Evolutionary conservation across 116 monocot species (phyloP), one percentile per base, ranked within the genome.

Genomic region (Trichopus zeylanicus): DNA sequence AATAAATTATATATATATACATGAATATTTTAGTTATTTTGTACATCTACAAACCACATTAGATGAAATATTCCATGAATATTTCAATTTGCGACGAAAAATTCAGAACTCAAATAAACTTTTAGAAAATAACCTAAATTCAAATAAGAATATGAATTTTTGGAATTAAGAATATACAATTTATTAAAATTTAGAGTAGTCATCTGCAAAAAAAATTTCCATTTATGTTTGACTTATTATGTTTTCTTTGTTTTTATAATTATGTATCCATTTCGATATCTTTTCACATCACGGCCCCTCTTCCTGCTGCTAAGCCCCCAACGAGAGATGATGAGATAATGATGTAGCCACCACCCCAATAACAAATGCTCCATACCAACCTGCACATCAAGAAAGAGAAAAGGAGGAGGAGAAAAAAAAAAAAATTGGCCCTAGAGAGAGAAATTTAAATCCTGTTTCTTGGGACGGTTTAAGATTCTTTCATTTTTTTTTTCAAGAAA

Each of bases 291-390:
- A 1, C 21, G 49, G 19, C 15, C 49, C 9, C 49, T 49, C 34
- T 10, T 10, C 5, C 34, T 10, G 10, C 46, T 42, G 6, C 20
- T 2, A 6, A 24, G 49, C 61, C 70, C 51, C 39, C 63, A 51
- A 13, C n/a, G n/a, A 42, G 42, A 42, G 71, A 71, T 71, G 64
- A 71, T 71, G 65, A 64, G 71, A 71, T 65, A 65, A 71, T 71
- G 59, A 71, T 71, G 55, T 27, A 48, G 6, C 63, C 71, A 48
- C 22, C 64, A 71, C 38, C 58, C 42, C 59, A 64, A 58, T 65
- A 52, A 39, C 59, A 58, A 57, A 71, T 64, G 71, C 34, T 28
- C 63, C 57, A 71, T 38, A 59, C 64, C 52, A 71, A 71, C 59
- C 49, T 58, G 26, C 51, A 35, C 51, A 58, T 22, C 32, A 55